Evolutionary conservation across 2,329 filamentous ascomycete genomes (phyloP).

Genomic region (Fusarium pseudocircinatum): DNA sequence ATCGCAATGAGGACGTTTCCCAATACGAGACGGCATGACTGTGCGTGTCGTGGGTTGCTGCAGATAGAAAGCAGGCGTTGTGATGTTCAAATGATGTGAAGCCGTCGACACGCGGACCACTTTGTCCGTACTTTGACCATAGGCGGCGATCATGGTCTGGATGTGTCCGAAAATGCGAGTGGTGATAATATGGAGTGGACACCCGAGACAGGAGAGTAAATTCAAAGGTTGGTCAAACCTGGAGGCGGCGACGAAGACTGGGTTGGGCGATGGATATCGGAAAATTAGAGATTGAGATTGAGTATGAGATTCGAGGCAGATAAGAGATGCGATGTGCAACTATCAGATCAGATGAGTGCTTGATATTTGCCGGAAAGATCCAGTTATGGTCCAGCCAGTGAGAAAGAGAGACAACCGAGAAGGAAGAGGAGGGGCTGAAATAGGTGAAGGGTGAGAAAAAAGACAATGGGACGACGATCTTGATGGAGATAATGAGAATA

Average conservation of each 20-base stretch:
- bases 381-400: slow-evolving; percentile 29
- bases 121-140: slow-evolving; percentile 21
- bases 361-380: slow-evolving; percentile 32
- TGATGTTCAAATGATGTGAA: slow-evolving; percentile 21
- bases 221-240: background rate
- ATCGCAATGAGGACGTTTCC: slow-evolving; percentile 37
- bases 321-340: slow-evolving; percentile 9
- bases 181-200: background rate
- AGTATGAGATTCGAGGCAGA: slow-evolving; percentile 12
- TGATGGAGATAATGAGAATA: slow-evolving; percentile 3
- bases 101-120: slow-evolving; percentile 14
- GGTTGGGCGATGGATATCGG: slow-evolving; percentile 1
- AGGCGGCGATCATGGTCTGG: slow-evolving; percentile 21
- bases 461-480: background rate
- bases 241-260: background rate
- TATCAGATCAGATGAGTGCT: slow-evolving; percentile 36
- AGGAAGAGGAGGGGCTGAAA: slow-evolving; percentile 19
- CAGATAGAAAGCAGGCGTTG: slow-evolving; percentile 16
- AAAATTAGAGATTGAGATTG: background rate
- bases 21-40: slow-evolving; percentile 33
- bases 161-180: background rate
- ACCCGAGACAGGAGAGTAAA: background rate
- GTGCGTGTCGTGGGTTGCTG: slow-evolving; percentile 10
- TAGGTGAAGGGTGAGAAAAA: slow-evolving; percentile 1
- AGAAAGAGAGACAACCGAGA: slow-evolving; percentile 24